Evolutionary conservation across 1,284 basidiomycete genomes (phyloP), one percentile per base, ranked within the genome.

Genomic region (Trametes pubescens): DNA sequence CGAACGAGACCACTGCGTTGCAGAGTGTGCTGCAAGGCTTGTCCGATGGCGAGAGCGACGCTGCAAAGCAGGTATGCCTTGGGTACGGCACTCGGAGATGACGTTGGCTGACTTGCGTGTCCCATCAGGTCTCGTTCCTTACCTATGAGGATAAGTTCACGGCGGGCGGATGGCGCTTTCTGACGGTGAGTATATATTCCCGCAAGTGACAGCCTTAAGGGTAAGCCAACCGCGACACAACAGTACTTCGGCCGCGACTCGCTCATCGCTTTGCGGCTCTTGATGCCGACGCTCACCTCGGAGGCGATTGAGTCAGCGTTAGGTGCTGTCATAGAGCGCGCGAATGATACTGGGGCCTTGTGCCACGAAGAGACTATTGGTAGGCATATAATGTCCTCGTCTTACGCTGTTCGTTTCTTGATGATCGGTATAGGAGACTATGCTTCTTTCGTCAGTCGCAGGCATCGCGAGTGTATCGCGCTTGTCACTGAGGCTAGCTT

Each of bases 311-410:
- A 83, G 64, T 71, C 78, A 0, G 77, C 79, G 16, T 72, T 82
- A 9, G 78, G 80, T 2, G 80, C 79, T 1, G 81, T 81, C 5
- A 71, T 83, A 24, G 77, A 81, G 64, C 75, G 81, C 0, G 73
- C 76, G 37, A 81, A 80, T 61, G 72, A 73, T 5, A 77, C 74
- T 2, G 80, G 80, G 1, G 76, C 78, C 13, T 68, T 82, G 13
- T 81, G 79, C 63, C 82, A 83, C 66, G 81, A 83, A 62, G 81
- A 82, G 69, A 81, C 79, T 0, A 76, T 78, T 44, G 72, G 74
- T 57, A 70, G 47, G 58, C 22, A 5, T 14, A 6, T 2, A 13
- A n/a, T 18, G 9, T 22, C 22, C 2, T 2, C n/a, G 34, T n/a
- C 29, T n/a, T 57, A n/a, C 9, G n/a, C 0, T 9, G 10, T 2